Evolutionary conservation across 2,329 filamentous ascomycete species (phyloP).

Genomic region (Penicillium griseofulvum): DNA sequence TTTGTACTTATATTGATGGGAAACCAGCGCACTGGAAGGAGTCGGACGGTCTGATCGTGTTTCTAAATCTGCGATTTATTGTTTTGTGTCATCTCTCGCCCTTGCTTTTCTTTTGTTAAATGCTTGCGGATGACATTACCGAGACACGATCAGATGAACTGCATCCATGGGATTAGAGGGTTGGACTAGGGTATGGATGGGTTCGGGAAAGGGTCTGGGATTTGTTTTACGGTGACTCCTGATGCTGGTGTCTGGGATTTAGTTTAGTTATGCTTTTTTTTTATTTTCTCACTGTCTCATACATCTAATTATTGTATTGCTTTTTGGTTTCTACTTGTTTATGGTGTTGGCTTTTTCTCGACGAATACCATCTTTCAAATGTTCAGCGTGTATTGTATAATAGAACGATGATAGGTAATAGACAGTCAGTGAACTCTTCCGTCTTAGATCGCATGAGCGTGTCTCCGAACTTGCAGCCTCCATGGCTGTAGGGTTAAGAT

Average conservation of each 20-base stretch:
- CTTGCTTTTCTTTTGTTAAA: constrained; percentile 16
- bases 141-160: constrained; percentile 30
- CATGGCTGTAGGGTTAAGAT: neutral
- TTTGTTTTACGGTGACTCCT: constrained; percentile 18
- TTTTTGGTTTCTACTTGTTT: neutral
- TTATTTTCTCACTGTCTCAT: constrained; percentile 5
- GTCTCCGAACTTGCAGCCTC: neutral
- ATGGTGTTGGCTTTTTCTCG: neutral
- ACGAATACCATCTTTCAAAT: constrained; percentile 16
- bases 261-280: constrained; percentile 13
- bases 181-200: constrained; percentile 5
- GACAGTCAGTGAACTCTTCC: neutral
- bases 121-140: constrained; percentile 25
- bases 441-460: neutral
- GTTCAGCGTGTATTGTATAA: neutral
- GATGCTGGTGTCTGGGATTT: constrained; percentile 21
- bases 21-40: constrained; percentile 12
- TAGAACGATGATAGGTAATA: neutral
- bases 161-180: constrained; percentile 16
- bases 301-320: constrained; percentile 6
- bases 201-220: constrained; percentile 6
- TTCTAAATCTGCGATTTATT: constrained; percentile 6
- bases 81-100: constrained; percentile 16
- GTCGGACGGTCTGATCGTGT: constrained; percentile 14
- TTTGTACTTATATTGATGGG: constrained; percentile 15